Base-by-base conservation (phyloP, 345 rosid genomes). In the Excoecaria cochinchinensis region DNA sequence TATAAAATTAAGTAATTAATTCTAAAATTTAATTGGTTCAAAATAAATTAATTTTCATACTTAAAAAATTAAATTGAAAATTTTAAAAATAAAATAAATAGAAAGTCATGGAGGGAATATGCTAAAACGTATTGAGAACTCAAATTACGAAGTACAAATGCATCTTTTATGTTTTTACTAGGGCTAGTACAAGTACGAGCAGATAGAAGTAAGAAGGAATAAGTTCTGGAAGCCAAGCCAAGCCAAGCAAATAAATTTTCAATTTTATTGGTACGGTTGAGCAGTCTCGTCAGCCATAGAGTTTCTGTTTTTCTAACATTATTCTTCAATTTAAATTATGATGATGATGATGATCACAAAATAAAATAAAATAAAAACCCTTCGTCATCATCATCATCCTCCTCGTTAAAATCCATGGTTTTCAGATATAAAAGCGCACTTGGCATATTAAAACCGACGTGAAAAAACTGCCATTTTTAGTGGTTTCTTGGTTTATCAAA, bases 391-490 rank as follows among this genome's bases (percentile, higher is more conserved):
- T n/a, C 31, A 1, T 42, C 39, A 67, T 21, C 71, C 4, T 22
- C 71, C 47, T 22, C 16, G 44, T 21, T 31, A 48, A 50, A 67
- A 15, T 25, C 57, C 57, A 24, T 48, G 1, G 56, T 22, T 67
- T 31, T 67, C 56, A 22, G 52, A 39, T 0, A 70, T 19, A 17
- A 16, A 19, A 63, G 40, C 47, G 63, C 72, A 25, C 57, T 66
- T 63, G 61, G 63, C 71, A 53, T 46, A 40, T 24, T 11, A 65
- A 22, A 53, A 40, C 19, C 48, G 44, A 53, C 56, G 64, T 40
- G 70, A 55, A 74, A 63, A 74, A 74, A 74, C 70, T 52, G 71
- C 58, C 71, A 65, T 66, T 74, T 74, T 5, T 63, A 13, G 48
- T 40, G 31, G 36, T 11, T 24, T 70, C 14, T 16, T 25, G 47